A percentile compares a stretch with the other conserved stretches of the same genome.
phyloP scores from a whole-genome alignment of 768 basidiomycete species.

The Pleurotus pulmonarius region DNA sequence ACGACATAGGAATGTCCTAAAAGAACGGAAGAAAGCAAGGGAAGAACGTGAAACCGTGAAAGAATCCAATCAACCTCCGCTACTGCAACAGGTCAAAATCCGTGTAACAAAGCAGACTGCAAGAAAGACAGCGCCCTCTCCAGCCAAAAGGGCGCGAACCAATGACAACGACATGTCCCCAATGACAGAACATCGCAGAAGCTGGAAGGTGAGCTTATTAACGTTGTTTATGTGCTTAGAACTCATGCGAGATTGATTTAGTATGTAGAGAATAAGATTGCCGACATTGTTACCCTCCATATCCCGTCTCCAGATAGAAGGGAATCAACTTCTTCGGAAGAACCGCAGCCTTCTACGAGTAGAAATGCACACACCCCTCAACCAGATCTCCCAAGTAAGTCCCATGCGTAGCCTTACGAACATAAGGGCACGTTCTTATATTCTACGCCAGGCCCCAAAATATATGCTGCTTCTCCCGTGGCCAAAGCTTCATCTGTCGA shows the following conservation, averaged over 20 bases:
- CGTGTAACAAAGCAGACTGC: neutral
- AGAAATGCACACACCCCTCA: no score
- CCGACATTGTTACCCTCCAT: neutral
- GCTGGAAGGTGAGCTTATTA: neutral
- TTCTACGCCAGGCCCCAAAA: neutral
- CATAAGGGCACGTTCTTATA: no score
- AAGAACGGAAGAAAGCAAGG: slow-evolving; percentile 35
- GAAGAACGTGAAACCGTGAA: slow-evolving; percentile 7
- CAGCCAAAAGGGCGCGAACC: neutral
- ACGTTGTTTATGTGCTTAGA: no score
- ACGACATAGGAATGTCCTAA: slow-evolving; percentile 37
- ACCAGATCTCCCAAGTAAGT: no score
- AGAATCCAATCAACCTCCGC: neutral
- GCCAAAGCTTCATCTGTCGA: no score
- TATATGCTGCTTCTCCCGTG: neutral
- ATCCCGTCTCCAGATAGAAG: neutral
- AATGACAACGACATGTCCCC: neutral
- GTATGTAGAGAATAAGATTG: neutral
- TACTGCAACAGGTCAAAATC: neutral
- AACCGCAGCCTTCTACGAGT: no score
- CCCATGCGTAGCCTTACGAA: no score
- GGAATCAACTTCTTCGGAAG: neutral
- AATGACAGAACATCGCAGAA: slow-evolving; percentile 4
- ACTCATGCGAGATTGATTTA: neutral
- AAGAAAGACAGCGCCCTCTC: neutral